Base-by-base conservation (phyloP, 306 rosid genomes). In the Cicer arietinum region DNA sequence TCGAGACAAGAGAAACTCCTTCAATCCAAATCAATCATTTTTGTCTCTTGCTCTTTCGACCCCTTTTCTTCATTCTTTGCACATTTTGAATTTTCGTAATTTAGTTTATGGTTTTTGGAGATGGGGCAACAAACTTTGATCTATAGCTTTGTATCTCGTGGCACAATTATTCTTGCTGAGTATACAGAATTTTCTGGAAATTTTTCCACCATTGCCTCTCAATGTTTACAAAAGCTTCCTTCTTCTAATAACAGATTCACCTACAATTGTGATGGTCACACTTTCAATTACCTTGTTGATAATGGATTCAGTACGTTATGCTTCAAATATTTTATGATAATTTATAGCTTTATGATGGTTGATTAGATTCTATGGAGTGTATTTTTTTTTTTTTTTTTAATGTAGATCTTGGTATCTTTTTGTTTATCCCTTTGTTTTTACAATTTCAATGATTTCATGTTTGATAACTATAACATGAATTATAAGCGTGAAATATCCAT, bases 141-240 rank as follows among this genome's bases (percentile, higher is more conserved):
- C 87, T 94, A 94, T 71, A 94, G 98, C 86, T 91, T 94, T 75
- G 98, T 94, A 68, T 96, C 98, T 69, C 90, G 98, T 52, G 98
- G 98, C 13, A 87, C 85, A 37, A 67, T 88, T 75, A n/a, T 94
- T 63, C 92, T 94, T 41, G 92, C 90, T 4, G 98, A 94, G 77
- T 94, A 80, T 80, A 94, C 94, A 1, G 97, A 90, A 78, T 91
- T 94, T 60, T 83, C 89, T 30, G 97, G 98, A 17, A 94, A 94
- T 56, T 94, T 94, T 81, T 79, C 81, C 1, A 54, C 84, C 73
- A 81, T 94, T 81, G 98, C 98, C 7, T 65, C 89, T 40, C 98
- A 94, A 77, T 94, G 98, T 85, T 96, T 94, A 56, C 98, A 94
- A 83, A 91, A 94, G 86, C 96, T 94, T 46, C 97, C 98, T 18